Evolutionary conservation across 768 basidiomycete species (phyloP).

Genomic region (Russula griseocarnosa): DNA sequence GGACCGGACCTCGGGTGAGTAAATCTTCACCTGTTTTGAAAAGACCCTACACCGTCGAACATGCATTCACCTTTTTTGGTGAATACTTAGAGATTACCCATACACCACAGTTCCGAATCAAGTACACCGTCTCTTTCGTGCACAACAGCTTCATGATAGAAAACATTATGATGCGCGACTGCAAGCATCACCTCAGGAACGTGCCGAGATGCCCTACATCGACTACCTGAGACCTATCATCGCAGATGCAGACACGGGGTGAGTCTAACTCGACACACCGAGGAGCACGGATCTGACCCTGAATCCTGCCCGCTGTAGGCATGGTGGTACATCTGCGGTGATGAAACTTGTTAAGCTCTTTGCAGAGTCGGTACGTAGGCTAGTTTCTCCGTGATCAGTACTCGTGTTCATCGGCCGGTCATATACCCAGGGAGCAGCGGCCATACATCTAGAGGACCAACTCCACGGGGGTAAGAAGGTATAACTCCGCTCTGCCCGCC

Average conservation of each 20-base stretch:
- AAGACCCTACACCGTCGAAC: background rate
- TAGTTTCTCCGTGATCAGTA: background rate
- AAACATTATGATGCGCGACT: slow-evolving; percentile 89
- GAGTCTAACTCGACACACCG: slow-evolving; percentile 28
- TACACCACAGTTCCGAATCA: slow-evolving; percentile 97
- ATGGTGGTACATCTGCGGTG: slow-evolving; percentile 88
- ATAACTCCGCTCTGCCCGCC: slow-evolving; percentile 9
- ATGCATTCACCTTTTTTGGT: background rate
- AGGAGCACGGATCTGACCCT: slow-evolving; percentile 14
- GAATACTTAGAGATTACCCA: slow-evolving; percentile 75
- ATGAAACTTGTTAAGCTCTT: slow-evolving; percentile 95
- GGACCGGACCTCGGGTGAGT: slow-evolving; percentile 83
- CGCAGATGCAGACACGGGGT: slow-evolving; percentile 95
- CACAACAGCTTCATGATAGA: slow-evolving; percentile 88
- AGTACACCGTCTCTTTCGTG: slow-evolving; percentile 85
- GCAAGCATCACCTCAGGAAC: slow-evolving; percentile 55
- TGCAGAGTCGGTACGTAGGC: slow-evolving; percentile 78
- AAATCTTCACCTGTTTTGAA: background rate
- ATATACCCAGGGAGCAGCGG: slow-evolving; percentile 70
- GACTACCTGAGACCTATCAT: slow-evolving; percentile 92
- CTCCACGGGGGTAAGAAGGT: slow-evolving; percentile 92
- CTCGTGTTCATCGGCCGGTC: slow-evolving; percentile 11
- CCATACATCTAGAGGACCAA: slow-evolving; percentile 91
- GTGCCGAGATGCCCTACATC: slow-evolving; percentile 68
- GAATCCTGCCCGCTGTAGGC: slow-evolving; percentile 44